Conservation (phyloP, 1,139 yeast species). For the Lodderomyces margitis region DNA sequence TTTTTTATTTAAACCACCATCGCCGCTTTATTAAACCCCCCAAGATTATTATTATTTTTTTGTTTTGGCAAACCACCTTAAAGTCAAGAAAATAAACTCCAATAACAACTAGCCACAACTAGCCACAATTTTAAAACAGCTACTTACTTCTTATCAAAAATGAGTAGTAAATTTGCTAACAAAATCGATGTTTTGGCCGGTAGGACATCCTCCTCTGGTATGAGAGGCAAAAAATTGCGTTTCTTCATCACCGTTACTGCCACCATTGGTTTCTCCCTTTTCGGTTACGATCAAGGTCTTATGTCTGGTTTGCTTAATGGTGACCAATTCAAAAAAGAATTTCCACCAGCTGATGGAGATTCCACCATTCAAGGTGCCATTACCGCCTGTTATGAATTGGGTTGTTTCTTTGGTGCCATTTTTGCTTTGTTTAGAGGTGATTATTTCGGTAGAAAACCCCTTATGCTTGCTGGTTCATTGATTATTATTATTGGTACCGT, state of each 20-base stretch:
- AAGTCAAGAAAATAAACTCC: too few species aligned
- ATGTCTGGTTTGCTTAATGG: constrained; percentile 73
- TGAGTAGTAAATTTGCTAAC: not conserved
- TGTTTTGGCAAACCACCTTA: too few species aligned
- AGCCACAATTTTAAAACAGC: too few species aligned
- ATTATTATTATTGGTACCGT: constrained; percentile 64
- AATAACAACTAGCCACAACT: too few species aligned
- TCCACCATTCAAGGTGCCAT: constrained; percentile 63
- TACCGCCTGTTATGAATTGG: constrained; percentile 71
- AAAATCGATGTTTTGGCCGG: constrained; percentile 1
- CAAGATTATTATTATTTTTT: too few species aligned
- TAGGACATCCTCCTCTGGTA: constrained; percentile 47
- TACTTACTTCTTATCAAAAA: too few species aligned
- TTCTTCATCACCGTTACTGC: constrained; percentile 54
- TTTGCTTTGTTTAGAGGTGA: constrained; percentile 66
- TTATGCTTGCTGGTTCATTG: constrained; percentile 56
- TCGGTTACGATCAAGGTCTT: constrained; percentile 81
- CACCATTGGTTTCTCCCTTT: constrained; percentile 63
- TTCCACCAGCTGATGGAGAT: constrained; percentile 48
- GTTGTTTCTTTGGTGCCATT: constrained; percentile 75
- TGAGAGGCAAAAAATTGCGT: constrained; percentile 44
- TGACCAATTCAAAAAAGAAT: constrained; percentile 52
- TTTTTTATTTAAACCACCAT: too few species aligned
- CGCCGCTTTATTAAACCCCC: too few species aligned
- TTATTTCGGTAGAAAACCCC: constrained; percentile 60